Base-by-base conservation (phyloP, 2,329 filamentous ascomycete genomes). In the Colletotrichum tropicale region DNA sequence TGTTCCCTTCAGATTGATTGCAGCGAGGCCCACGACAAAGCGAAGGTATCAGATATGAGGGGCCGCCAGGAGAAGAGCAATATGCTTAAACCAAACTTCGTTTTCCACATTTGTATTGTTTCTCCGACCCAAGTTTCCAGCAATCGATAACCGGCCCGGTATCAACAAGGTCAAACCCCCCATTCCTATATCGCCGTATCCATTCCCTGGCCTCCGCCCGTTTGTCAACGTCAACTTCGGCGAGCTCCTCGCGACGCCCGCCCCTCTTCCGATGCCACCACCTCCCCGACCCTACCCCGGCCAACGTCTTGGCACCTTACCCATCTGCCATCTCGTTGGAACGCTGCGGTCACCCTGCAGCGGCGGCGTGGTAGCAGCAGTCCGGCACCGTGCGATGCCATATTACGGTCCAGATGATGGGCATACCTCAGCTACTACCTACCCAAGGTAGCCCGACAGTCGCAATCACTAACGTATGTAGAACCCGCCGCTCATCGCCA, bases 161-260 rank as follows among this genome's bases (percentile, higher is more conserved):
- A 73, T 38, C 34, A 38, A 58, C 69, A 30, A 66, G 68, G 58
- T 65, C 28, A 26, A 55, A 38, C 68, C 52, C 28, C 55, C 24
- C 55, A 52, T 52, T 15, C 12, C 13, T 26, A 28, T 26, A 28
- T 28, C 21, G 26, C 34, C 18, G n/a, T 48, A 24, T 66, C 48
- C 43, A 52, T 52, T 71, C 36, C 60, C 36, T 72, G 30, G 55
- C 38, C 61, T 26, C 36, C 56, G 56, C 34, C 55, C 26, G 65
- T 73, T 62, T 56, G 82, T 81, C 58, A 83, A 82, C 81, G 83
- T 81, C 60, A 83, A 82, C 81, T 8, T 87, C 85, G 18, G 81
- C 82, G 24, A 90, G 79, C 38, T 89, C 87, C 1, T 83, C 83
- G 5, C 62, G 38, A 66, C 73, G 43, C 55, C 64, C 32, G 70